These are phyloP conservation scores for Phaseolus coccineus DNA, from an alignment of 331 rosid species.

Conservation along the genomic window DNA sequence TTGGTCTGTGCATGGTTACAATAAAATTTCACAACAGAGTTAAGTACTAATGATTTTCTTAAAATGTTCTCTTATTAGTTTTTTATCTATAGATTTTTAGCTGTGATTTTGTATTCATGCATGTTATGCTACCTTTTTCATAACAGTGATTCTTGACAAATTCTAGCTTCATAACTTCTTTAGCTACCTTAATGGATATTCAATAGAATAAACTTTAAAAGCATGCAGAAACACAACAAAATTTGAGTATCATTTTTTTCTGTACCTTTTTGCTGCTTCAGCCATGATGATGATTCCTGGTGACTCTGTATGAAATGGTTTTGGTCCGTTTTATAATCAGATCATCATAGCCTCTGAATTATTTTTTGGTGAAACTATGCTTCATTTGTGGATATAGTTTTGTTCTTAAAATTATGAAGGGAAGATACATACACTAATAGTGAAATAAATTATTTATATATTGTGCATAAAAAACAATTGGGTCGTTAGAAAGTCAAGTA, in stretches of 20 bases:
- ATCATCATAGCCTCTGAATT: neutral
- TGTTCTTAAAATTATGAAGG: neutral
- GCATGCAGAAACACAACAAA: neutral
- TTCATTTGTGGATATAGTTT: neutral
- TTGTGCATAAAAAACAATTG: neutral
- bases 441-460: neutral
- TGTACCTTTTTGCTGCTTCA: constrained; percentile 48
- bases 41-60: too few species aligned
- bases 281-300: constrained; percentile 38
- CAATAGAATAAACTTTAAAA: neutral
- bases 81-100: neutral
- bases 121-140: neutral
- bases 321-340: neutral
- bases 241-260: constrained; percentile 5
- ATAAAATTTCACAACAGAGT: neutral
- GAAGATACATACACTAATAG: neutral
- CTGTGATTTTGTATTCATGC: neutral
- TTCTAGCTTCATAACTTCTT: neutral
- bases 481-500: neutral
- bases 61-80: neutral
- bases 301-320: neutral
- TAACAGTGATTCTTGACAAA: neutral
- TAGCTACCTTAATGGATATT: neutral
- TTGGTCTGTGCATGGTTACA: neutral
- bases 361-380: neutral